phyloP scores from a whole-genome alignment of 2,329 filamentous ascomycete species.

The Colletotrichum sojae region DNA sequence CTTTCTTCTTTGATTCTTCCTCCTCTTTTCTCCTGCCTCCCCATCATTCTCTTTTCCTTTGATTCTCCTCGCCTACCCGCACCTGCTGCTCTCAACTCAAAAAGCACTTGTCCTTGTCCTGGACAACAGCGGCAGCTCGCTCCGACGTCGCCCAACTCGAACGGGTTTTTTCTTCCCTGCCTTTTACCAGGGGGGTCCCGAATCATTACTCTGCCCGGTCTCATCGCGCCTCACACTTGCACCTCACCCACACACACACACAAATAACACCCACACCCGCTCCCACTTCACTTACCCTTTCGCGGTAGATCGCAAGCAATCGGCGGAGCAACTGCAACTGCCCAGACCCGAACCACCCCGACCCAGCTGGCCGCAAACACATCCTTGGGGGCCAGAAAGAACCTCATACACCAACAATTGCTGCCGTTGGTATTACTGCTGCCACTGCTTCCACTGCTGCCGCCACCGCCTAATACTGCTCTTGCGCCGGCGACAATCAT shows the following conservation, averaged over 20 bases:
- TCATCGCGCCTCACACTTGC: neutral
- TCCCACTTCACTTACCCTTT: conserved; percentile 15
- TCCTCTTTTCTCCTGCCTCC: neutral
- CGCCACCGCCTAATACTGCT: too few relatives aligned
- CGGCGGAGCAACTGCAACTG: conserved; percentile 19
- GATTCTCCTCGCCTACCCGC: neutral
- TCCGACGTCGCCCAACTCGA: neutral
- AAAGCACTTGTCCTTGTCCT: neutral
- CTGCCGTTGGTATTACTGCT: too few relatives aligned
- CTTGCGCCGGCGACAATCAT: too few relatives aligned
- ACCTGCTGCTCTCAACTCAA: neutral
- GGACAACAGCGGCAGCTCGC: neutral
- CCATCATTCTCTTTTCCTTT: neutral
- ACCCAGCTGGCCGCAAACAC: conserved; percentile 24
- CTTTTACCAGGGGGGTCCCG: neutral
- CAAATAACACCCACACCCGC: conserved; percentile 10
- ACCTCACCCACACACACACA: neutral
- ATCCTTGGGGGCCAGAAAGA: conserved; percentile 20
- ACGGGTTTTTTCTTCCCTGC: too few relatives aligned
- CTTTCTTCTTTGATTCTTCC: too few relatives aligned
- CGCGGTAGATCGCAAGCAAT: conserved; percentile 27
- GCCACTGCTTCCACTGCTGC: too few relatives aligned
- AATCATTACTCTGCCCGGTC: neutral
- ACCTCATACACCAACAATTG: conserved; percentile 8
- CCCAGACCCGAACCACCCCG: conserved; percentile 17